phyloP scores from a whole-genome alignment of 2,329 filamentous ascomycete genomes.

The Didymella pomorum region DNA sequence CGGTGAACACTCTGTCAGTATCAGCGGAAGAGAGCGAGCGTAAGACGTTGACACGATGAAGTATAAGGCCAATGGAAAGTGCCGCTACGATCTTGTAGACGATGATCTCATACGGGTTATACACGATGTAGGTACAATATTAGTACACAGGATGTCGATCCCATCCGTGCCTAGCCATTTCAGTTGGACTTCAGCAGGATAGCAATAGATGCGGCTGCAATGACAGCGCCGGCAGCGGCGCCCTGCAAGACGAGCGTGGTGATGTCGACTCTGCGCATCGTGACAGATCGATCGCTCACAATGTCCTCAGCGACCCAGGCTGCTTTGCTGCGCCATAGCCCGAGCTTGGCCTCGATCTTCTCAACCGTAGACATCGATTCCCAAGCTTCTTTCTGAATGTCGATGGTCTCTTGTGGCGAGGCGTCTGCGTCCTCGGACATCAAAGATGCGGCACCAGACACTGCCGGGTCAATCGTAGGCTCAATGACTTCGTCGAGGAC shows the following conservation, averaged over 20 bases:
- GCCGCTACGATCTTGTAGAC: neutral
- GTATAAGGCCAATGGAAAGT: neutral
- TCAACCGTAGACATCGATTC: constrained; percentile 13
- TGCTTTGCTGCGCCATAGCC: constrained; percentile 36
- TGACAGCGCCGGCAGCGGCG: constrained; percentile 53
- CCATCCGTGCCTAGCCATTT: constrained; percentile 1
- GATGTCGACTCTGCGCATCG: constrained; percentile 56
- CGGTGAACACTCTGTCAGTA: neutral
- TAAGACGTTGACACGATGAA: neutral
- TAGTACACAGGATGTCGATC: neutral
- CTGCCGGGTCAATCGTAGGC: constrained; percentile 19
- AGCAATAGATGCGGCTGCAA: constrained; percentile 41
- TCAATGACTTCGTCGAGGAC: constrained; percentile 10
- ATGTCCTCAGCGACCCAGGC: constrained; percentile 42
- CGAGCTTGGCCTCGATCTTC: constrained; percentile 17
- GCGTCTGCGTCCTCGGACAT: neutral
- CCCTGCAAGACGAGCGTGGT: constrained; percentile 57
- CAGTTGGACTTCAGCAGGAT: constrained; percentile 35
- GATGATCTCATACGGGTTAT: constrained; percentile 1
- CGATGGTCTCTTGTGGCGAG: constrained; percentile 25
- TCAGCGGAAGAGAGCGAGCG: neutral
- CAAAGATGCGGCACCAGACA: constrained; percentile 21
- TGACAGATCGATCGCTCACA: constrained; percentile 56
- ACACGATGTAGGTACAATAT: constrained; percentile 12
- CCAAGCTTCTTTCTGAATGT: constrained; percentile 26